Conservation (phyloP, 345 rosid species). For the Citrus reticulata region DNA sequence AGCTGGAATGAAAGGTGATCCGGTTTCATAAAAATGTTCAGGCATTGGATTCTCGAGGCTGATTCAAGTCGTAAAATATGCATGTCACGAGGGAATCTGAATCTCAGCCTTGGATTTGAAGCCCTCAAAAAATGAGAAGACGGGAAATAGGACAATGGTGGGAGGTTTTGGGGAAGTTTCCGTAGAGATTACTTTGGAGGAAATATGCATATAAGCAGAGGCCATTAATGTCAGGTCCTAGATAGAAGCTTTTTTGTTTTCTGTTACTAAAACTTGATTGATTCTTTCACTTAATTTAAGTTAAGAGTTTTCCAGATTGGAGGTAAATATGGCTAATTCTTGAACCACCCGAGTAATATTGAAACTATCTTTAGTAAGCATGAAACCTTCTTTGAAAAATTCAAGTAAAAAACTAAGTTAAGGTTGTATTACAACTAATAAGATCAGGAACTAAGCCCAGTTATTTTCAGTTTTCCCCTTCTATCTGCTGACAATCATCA, state of each 20-base stretch:
- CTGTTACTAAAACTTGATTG: conserved; percentile 1
- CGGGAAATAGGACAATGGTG: background rate
- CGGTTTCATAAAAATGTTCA: conserved; percentile 7
- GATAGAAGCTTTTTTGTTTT: background rate
- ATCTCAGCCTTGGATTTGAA: background rate
- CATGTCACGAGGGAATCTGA: background rate
- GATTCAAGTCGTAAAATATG: background rate
- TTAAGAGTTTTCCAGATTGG: background rate
- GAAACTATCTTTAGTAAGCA: background rate
- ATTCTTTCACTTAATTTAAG: background rate
- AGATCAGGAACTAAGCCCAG: background rate
- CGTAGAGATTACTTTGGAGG: background rate
- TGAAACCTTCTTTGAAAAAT: background rate
- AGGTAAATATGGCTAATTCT: conserved; percentile 8
- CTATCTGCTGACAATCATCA: background rate
- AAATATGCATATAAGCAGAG: background rate
- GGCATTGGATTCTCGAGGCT: background rate
- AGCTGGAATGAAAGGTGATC: conserved; percentile 12
- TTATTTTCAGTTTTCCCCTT: background rate
- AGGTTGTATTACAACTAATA: background rate
- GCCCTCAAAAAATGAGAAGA: background rate
- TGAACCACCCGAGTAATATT: background rate
- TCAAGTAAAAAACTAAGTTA: background rate
- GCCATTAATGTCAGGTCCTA: conserved; percentile 12
- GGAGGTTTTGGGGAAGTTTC: background rate